These are phyloP conservation scores for Pisolithus albus DNA, from an alignment of 768 basidiomycete species.

Conservation along the genomic window DNA sequence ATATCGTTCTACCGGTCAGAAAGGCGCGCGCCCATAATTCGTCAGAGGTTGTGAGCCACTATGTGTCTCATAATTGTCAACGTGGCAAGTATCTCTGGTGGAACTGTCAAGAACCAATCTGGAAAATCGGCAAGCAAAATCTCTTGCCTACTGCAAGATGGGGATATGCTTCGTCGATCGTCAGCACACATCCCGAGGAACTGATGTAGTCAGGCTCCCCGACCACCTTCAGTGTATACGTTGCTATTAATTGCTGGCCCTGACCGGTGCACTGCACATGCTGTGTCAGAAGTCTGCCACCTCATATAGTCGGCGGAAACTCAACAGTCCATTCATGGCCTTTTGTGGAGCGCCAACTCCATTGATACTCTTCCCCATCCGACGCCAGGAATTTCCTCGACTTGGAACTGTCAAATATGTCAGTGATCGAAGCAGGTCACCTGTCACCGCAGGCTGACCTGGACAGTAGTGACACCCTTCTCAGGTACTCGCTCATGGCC, in stretches of 20 bases:
- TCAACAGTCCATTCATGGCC: slow-evolving; percentile 61
- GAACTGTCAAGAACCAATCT: slow-evolving; percentile 7
- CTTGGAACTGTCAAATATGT: slow-evolving; percentile 29
- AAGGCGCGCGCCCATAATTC: not conserved
- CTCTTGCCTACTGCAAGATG: slow-evolving; percentile 50
- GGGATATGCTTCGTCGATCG: slow-evolving; percentile 53
- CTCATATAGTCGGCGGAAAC: slow-evolving; percentile 14
- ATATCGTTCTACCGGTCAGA: not conserved
- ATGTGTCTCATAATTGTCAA: slow-evolving; percentile 63
- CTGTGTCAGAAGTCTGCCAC: not conserved
- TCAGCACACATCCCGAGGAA: slow-evolving; percentile 58
- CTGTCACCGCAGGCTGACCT: slow-evolving; percentile 30
- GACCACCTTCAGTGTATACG: slow-evolving; percentile 49
- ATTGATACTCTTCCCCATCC: slow-evolving; percentile 55
- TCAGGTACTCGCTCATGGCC: slow-evolving; percentile 49
- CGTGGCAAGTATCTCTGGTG: slow-evolving; percentile 48
- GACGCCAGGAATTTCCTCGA: slow-evolving; percentile 50
- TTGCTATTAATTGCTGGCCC: slow-evolving; percentile 47
- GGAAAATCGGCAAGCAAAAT: not conserved
- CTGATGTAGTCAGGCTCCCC: slow-evolving; percentile 47
- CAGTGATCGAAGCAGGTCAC: not conserved
- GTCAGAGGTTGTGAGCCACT: slow-evolving; percentile 36
- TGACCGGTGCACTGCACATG: slow-evolving; percentile 46
- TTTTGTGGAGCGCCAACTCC: slow-evolving; percentile 42
- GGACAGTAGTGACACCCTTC: slow-evolving; percentile 31